Evolutionary conservation across 768 basidiomycete genomes (phyloP).

Genomic region (Boletus rubroflammeus): DNA sequence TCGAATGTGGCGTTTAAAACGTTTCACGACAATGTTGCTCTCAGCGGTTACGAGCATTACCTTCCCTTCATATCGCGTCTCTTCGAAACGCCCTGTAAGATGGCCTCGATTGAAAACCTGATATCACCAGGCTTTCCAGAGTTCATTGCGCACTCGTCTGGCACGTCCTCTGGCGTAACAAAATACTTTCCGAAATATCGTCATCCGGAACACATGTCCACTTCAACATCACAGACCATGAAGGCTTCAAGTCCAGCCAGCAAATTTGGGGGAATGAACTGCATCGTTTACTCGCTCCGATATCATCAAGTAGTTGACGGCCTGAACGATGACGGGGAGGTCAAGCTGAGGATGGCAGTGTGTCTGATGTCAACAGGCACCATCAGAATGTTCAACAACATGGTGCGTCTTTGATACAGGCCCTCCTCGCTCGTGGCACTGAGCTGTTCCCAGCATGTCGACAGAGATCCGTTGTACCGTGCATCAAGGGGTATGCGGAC

Average conservation of each 20-base stretch:
- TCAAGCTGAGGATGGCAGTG: slow-evolving; percentile 13
- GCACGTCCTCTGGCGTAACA: slow-evolving; percentile 14
- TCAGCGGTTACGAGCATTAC: slow-evolving; percentile 17
- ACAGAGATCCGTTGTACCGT: slow-evolving; percentile 9
- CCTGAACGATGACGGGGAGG: slow-evolving; percentile 4
- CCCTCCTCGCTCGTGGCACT: background rate
- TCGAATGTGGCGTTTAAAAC: background rate
- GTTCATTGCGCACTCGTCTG: slow-evolving; percentile 21
- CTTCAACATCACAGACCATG: slow-evolving; percentile 11
- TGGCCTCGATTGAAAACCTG: slow-evolving; percentile 17
- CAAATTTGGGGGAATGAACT: slow-evolving; percentile 14
- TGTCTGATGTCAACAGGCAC: slow-evolving; percentile 23
- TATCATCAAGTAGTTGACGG: slow-evolving; percentile 10
- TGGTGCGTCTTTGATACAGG: slow-evolving; percentile 1
- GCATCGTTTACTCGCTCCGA: slow-evolving; percentile 22
- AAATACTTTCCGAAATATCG: slow-evolving; percentile 21
- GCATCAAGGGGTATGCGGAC: slow-evolving; percentile 2
- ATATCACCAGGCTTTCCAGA: slow-evolving; percentile 22
- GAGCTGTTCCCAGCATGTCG: slow-evolving; percentile 10
- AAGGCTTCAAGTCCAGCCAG: slow-evolving; percentile 8
- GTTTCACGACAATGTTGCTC: slow-evolving; percentile 17
- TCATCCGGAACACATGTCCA: slow-evolving; percentile 21
- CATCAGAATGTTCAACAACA: slow-evolving; percentile 20
- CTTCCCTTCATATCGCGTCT: slow-evolving; percentile 19
- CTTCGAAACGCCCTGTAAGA: slow-evolving; percentile 20